Evolutionary conservation across 78 protist genomes (phyloP).

Genomic region (Mastigamoeba balamuthi): DNA sequence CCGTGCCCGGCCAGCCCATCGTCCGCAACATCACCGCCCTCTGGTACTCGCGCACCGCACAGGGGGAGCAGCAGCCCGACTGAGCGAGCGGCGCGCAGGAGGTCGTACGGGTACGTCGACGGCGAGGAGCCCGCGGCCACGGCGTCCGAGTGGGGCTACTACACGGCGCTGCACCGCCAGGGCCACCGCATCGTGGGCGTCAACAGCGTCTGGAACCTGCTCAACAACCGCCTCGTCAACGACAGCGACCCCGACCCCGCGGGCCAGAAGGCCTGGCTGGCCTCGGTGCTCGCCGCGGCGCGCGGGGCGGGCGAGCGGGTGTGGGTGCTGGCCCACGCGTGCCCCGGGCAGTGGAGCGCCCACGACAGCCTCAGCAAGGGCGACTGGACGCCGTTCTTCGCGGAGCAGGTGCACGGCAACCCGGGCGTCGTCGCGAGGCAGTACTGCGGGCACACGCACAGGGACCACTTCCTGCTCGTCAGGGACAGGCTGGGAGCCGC

Average conservation of each 20-base stretch:
- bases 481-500: not conserved
- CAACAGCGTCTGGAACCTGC: not conserved
- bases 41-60: no score
- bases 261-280: not conserved
- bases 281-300: no score
- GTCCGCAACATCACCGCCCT: no score
- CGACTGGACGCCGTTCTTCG: not conserved
- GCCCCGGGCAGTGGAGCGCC: not conserved
- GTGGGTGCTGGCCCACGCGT: not conserved
- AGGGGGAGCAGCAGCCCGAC: no score
- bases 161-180: not conserved
- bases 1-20: no score
- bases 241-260: not conserved
- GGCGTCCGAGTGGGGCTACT: not conserved
- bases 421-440: not conserved
- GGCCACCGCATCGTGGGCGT: not conserved
- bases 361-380: not conserved
- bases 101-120: no score
- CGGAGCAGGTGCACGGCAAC: not conserved
- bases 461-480: not conserved
- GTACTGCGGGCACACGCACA: not conserved
- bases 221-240: not conserved
- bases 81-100: no score
- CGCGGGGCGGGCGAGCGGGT: not conserved
- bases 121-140: not conserved